A percentile compares a stretch with the other conserved stretches of the same genome.
These are phyloP conservation scores for Termitomyces sp. DNA, from an alignment of 768 basidiomycete genomes.

Conservation along the genomic window DNA sequence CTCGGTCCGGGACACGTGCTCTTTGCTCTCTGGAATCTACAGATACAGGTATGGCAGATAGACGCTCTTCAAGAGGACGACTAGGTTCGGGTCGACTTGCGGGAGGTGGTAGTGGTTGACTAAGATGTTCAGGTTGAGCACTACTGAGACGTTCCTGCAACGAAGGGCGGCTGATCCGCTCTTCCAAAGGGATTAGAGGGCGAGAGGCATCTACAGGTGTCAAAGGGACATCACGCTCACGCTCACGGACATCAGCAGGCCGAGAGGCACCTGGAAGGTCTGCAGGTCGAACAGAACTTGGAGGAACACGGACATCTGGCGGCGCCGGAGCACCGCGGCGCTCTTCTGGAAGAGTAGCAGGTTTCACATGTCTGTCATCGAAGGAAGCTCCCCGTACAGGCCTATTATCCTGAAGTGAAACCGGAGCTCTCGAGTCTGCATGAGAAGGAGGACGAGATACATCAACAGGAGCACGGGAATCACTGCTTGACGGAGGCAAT, in stretches of 20 bases:
- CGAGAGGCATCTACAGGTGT: conserved; percentile 15
- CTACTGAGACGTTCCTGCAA: conserved; percentile 28
- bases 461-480: conserved; percentile 21
- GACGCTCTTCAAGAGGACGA: conserved; percentile 35
- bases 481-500: conserved; percentile 10
- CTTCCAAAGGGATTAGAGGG: conserved; percentile 26
- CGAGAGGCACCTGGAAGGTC: conserved; percentile 14
- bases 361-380: conserved; percentile 27
- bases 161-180: conserved; percentile 28
- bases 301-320: conserved; percentile 8
- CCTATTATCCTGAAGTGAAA: conserved; percentile 20
- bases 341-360: conserved; percentile 23
- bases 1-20: conserved; percentile 12
- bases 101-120: conserved; percentile 2
- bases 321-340: conserved; percentile 11
- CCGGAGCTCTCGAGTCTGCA: conserved; percentile 21
- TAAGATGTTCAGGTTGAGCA: conserved; percentile 21
- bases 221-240: conserved; percentile 7
- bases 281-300: conserved; percentile 15
- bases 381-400: conserved; percentile 13
- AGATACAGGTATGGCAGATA: conserved; percentile 25
- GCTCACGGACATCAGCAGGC: conserved; percentile 11
- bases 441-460: conserved; percentile 18
- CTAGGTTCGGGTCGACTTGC: conserved; percentile 9
- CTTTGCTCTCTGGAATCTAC: conserved; percentile 15